Conservation (phyloP, 139 green algal genomes). For the Chlamydomonas applanata region DNA sequence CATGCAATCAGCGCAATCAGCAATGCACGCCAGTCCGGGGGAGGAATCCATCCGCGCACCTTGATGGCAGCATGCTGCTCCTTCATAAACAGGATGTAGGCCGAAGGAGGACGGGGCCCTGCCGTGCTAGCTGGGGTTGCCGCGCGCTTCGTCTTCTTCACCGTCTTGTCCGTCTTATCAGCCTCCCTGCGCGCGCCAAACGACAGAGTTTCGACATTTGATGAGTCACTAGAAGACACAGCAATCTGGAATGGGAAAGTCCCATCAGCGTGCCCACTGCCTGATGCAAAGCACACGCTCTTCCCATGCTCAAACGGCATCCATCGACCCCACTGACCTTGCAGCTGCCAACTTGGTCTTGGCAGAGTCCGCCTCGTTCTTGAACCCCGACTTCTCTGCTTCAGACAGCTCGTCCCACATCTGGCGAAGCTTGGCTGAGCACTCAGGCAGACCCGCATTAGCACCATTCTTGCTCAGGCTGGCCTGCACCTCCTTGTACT, state of each 20-base stretch:
- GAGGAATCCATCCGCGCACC: no score
- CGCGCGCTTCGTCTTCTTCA: no score
- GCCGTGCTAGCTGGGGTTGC: neutral
- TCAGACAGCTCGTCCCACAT: neutral
- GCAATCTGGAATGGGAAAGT: neutral
- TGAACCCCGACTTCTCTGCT: neutral
- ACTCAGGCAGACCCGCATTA: neutral
- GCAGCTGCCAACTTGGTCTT: neutral
- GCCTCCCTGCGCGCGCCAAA: conserved; percentile 1
- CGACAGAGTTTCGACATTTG: no score
- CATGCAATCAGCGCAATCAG: no score
- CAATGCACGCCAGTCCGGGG: no score
- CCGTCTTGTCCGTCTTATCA: conserved; percentile 6
- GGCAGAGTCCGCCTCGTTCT: neutral
- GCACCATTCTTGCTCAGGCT: neutral
- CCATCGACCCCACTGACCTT: no score
- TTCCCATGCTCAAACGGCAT: no score
- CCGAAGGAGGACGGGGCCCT: neutral
- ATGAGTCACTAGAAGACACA: no score
- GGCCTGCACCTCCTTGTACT: conserved; percentile 3
- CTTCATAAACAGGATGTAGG: conserved; percentile 18
- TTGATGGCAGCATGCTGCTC: neutral
- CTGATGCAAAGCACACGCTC: neutral
- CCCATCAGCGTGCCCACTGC: neutral
- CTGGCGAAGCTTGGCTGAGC: neutral